Percentiles rank a stretch among this genome's conserved stretches.
phyloP scores from a whole-genome alignment of 805 yeast genomes.

The Lipomyces oligophaga region DNA sequence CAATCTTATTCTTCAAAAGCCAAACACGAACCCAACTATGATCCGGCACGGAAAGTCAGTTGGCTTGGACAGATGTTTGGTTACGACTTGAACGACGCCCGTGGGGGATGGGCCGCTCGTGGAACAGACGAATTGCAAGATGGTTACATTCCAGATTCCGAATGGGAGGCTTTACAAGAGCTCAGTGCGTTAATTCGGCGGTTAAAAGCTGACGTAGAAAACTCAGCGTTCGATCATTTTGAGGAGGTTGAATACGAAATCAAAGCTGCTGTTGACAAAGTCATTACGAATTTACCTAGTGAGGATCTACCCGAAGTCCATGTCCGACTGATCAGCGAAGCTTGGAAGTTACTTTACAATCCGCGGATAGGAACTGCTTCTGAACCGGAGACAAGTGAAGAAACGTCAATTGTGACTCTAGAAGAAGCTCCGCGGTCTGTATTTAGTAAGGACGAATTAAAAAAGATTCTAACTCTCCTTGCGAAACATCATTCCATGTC shows the following conservation, averaged over 20 bases:
- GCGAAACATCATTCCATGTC: slow-evolving; percentile 14
- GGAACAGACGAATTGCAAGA: neutral
- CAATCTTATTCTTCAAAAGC: too few species aligned
- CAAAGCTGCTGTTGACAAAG: slow-evolving; percentile 13
- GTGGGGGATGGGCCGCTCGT: too few species aligned
- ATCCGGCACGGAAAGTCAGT: too few species aligned
- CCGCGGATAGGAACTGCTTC: slow-evolving; percentile 8
- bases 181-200: slow-evolving; percentile 19
- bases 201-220: slow-evolving; percentile 12
- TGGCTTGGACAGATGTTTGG: too few species aligned
- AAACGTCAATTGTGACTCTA: slow-evolving; percentile 7
- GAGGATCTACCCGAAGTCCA: slow-evolving; percentile 21
- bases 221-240: neutral
- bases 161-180: slow-evolving; percentile 25
- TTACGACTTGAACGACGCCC: too few species aligned
- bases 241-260: slow-evolving; percentile 21
- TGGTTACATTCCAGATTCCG: slow-evolving; percentile 23
- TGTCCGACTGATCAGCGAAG: slow-evolving; percentile 19
- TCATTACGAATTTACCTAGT: slow-evolving; percentile 7
- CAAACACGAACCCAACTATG: too few species aligned
- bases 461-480: slow-evolving; percentile 6
- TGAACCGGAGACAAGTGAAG: neutral
- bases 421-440: slow-evolving; percentile 2
- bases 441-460: slow-evolving; percentile 13
- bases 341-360: slow-evolving; percentile 23